Base-by-base conservation (phyloP, 805 yeast species). In the Saccharomyces eubayanus region DNA sequence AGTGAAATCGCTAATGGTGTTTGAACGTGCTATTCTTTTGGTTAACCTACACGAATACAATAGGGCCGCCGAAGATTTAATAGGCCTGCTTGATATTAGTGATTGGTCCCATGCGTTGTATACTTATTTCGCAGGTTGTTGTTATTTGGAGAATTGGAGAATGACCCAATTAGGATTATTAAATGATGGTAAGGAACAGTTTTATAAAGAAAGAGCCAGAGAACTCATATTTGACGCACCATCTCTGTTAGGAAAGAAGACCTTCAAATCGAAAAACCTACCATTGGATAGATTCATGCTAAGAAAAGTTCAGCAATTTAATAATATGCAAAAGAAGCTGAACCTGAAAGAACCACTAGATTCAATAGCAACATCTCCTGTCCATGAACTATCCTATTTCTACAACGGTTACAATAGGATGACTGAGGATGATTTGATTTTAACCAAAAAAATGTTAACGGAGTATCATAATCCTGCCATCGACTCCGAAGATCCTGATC, bases 381-480 rank as follows among this genome's bases (percentile, higher is more conserved):
- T 85, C 47, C 92, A 86, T 63, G 97, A 90, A 70, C 72, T 89
- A 53, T 72, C 84, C 12, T 90, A 89, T 67, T 89, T 90, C 69
- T 90, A 96, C 95, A 89, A 89, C 62, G 96, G 95, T 0, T 90
- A 83, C 65, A 82, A 84, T 62, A 75, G 96, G 61, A 89, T 89
- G 96, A 78, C 87, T 0, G 70, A 72, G 46, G 74, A 72, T 12
- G 75, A 82, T 51, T 75, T 90, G 54, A 72, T 77, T 47, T 60
- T 77, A 30, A 74, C 89, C 0, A 70, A 80, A 51, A 72, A 74
- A 51, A 62, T 81, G 53, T 69, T 89, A 52, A 47, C 53, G 24
- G 82, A 80, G 0, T 88, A 77, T 62, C 67, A 74, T 1, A 59
- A 68, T 53, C 59, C 71, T n/a, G 66, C 76, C 2, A 62, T 70